Evolutionary conservation across 257 asterid species (phyloP), one percentile per base, ranked within the genome.

Genomic region (Nicotiana benthamiana): DNA sequence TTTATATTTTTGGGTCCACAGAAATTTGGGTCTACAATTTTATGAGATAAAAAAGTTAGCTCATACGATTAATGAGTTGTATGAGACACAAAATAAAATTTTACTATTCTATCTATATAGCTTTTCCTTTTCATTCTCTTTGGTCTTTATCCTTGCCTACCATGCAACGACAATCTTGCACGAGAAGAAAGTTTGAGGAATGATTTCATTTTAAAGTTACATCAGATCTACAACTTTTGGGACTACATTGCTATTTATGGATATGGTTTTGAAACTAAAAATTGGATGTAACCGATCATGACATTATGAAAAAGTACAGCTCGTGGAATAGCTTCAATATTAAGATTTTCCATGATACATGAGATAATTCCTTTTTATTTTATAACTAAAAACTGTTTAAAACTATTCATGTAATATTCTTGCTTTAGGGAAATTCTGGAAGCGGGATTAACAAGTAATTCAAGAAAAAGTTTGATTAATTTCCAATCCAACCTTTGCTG

Each of bases 141-240:
- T 53, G 17, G 30, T n/a, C 11, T 76, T 36, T 36, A 36, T 10
- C 34, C 36, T 81, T 77, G 84, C 84, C 72, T 61, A n/a, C 78
- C 57, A 48, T 77, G 79, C 79, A 68, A 70, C 84, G 84, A 77
- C 84, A 84, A 30, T 76, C 84, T 84, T 84, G 83, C 83, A 84
- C 80, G 80, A 77, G 84, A 84, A 81, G 87, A 77, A 81, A 78
- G 84, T 60, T 30, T 60, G 77, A 75, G 59, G 28, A 84, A 66
- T 36, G 43, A 80, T 62, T 83, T 80, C 82, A 32, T 20, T 76
- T 81, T 28, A 80, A 80, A 83, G 86, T 48, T 72, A 28, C 72
- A 74, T 7, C 40, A 74, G 76, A 80, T 75, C 51, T 36, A 66
- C 28, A 75, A 67, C 84, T 75, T 80, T 80, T 64, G 46, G 46